phyloP scores from a whole-genome alignment of 2,329 filamentous ascomycete genomes.

The Phyllosticta capitalensis region DNA sequence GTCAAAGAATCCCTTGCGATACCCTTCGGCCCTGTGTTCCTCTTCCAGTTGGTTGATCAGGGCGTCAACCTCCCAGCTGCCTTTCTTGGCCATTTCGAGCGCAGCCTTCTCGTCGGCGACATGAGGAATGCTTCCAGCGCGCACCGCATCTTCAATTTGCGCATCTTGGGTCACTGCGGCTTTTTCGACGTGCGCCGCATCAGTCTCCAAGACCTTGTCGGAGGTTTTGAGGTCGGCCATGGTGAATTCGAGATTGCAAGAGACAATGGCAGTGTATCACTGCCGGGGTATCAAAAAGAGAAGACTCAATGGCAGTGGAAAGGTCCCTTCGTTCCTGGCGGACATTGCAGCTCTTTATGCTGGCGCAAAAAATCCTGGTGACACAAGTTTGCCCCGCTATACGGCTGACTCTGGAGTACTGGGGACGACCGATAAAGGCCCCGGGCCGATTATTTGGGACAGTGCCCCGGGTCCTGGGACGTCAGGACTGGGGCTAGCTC shows the following conservation, averaged over 20 bases:
- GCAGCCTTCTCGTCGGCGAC: slow-evolving; percentile 6
- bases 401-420: background rate
- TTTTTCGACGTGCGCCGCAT: slow-evolving; percentile 9
- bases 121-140: slow-evolving; percentile 2
- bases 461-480: background rate
- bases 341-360: background rate
- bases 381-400: background rate
- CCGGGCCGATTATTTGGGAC: background rate
- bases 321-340: background rate
- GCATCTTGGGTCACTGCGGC: background rate
- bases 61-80: slow-evolving; percentile 36
- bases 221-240: slow-evolving; percentile 5
- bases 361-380: background rate
- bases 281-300: background rate
- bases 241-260: background rate
- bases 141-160: slow-evolving; percentile 5
- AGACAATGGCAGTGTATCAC: background rate
- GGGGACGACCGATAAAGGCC: background rate
- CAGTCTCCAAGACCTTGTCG: slow-evolving; percentile 3
- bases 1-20: slow-evolving; percentile 39
- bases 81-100: slow-evolving; percentile 10
- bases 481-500: background rate
- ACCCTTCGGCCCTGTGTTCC: slow-evolving; percentile 25
- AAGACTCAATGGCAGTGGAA: background rate
- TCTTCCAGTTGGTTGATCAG: slow-evolving; percentile 34